Evolutionary conservation across 257 asterid genomes (phyloP), one percentile per base, ranked within the genome.

Genomic region (Solanum ossicruentum): DNA sequence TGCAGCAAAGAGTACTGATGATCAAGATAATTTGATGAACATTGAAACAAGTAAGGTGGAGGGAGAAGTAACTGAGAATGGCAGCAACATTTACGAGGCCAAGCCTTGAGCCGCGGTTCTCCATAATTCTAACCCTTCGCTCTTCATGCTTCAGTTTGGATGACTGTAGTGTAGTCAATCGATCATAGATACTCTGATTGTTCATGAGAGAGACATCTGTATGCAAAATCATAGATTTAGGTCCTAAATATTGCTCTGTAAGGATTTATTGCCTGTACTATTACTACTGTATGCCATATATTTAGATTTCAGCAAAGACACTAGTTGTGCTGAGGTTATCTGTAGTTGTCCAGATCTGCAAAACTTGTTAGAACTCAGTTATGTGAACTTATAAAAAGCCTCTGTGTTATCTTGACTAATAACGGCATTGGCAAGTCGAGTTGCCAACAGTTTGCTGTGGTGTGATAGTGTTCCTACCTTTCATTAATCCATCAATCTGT

Each of bases 1-100:
- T 69, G 78, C 78, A 36, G 11, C 78, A 10, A 52, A 18, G 65
- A 78, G 65, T 32, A 52, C 28, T 26, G 49, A 26, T 8, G 89
- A 85, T 47, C 85, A 84, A 60, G 78, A 55, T 73, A 83, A 63
- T 84, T 23, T 61, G 85, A 58, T 21, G 80, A 86, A 51, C 66
- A 79, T 77, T 5, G 83, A 78, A 5, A 78, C 10, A 52, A 78
- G 65, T 78, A 52, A 52, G 47, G 85, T 58, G 18, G 91, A 87
- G 71, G 92, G 86, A 41, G 91, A 87, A 80, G 80, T 66, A 66
- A 84, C 80, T 5, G 83, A 56, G 85, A 89, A 89, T 78, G 90
- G 88, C 9, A 51, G 85, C 85, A 58, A 85, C 7, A 67, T 45
- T 15, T 77, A 56, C 4, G 87, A 83, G 79, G 80, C 71, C 83